These are phyloP conservation scores for Trametes sanguinea DNA, from an alignment of 768 basidiomycete genomes.

Conservation along the genomic window DNA sequence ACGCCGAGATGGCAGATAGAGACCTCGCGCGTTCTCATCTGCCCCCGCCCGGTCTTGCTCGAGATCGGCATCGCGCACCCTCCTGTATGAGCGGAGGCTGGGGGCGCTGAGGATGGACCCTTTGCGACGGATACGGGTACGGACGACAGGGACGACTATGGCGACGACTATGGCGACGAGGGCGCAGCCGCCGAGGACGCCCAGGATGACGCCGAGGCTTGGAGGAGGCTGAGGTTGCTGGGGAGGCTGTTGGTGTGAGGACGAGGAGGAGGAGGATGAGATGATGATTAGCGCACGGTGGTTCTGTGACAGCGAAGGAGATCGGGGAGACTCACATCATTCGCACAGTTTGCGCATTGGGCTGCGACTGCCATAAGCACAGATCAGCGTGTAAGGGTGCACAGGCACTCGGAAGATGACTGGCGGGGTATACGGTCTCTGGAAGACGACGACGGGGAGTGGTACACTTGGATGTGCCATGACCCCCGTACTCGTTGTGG, in stretches of 20 bases:
- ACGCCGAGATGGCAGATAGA: slow-evolving; percentile 25
- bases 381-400: not conserved
- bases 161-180: slow-evolving; percentile 23
- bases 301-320: slow-evolving; percentile 17
- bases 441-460: not conserved
- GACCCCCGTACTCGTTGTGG: not conserved
- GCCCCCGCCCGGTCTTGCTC: not conserved
- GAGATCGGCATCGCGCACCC: slow-evolving; percentile 7
- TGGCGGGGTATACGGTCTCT: not conserved
- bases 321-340: slow-evolving; percentile 19
- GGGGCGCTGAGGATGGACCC: not conserved
- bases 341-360: slow-evolving; percentile 11
- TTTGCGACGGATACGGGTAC: slow-evolving; percentile 2
- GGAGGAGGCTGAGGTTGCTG: slow-evolving; percentile 3
- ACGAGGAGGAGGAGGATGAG: slow-evolving; percentile 3
- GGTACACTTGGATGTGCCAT: not conserved
- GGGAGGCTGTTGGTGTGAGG: not conserved
- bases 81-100: not conserved
- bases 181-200: slow-evolving; percentile 26
- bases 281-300: slow-evolving; percentile 10
- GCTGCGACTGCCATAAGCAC: slow-evolving; percentile 15
- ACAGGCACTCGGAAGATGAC: not conserved
- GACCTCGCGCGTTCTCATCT: not conserved
- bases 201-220: slow-evolving; percentile 24
- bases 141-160: slow-evolving; percentile 23